Conservation (phyloP, 2,329 filamentous ascomycete species). For the Colletotrichum endophyticum region DNA sequence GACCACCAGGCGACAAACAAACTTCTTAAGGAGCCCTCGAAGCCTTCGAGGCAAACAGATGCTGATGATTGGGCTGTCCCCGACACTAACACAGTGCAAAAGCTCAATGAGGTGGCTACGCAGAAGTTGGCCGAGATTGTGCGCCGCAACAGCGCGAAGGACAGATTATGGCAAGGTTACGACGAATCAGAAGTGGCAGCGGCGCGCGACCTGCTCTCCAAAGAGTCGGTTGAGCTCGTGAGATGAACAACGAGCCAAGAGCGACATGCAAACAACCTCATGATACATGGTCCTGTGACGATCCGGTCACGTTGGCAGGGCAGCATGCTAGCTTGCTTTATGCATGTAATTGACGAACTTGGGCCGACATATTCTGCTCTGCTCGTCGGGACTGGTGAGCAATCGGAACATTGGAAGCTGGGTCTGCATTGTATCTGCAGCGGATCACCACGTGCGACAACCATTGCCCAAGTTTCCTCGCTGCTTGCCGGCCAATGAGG, state of each 20-base stretch:
- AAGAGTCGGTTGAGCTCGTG: conserved; percentile 48
- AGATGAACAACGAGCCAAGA: conserved; percentile 35
- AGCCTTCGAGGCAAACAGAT: conserved; percentile 50
- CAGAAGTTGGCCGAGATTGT: conserved; percentile 80
- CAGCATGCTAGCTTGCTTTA: background rate
- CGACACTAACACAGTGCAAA: conserved; percentile 62
- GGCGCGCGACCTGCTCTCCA: conserved; percentile 69
- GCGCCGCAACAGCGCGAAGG: conserved; percentile 61
- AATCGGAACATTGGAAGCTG: background rate
- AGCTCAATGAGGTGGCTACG: conserved; percentile 75
- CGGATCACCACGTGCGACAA: background rate
- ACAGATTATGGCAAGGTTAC: conserved; percentile 76
- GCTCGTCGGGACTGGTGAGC: background rate
- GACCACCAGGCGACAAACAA: conserved; percentile 51
- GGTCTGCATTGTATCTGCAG: background rate
- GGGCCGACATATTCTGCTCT: background rate
- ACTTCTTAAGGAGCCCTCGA: conserved; percentile 49
- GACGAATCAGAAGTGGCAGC: conserved; percentile 74
- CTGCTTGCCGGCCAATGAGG: background rate
- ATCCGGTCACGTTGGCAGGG: background rate
- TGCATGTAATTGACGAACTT: background rate
- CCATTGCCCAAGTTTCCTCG: background rate
- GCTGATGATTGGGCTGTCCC: conserved; percentile 59
- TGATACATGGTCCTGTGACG: background rate
- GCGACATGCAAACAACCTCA: background rate